Evolutionary conservation across 2,329 filamentous ascomycete genomes (phyloP).

Genomic region (Ophiostoma perfectum): DNA sequence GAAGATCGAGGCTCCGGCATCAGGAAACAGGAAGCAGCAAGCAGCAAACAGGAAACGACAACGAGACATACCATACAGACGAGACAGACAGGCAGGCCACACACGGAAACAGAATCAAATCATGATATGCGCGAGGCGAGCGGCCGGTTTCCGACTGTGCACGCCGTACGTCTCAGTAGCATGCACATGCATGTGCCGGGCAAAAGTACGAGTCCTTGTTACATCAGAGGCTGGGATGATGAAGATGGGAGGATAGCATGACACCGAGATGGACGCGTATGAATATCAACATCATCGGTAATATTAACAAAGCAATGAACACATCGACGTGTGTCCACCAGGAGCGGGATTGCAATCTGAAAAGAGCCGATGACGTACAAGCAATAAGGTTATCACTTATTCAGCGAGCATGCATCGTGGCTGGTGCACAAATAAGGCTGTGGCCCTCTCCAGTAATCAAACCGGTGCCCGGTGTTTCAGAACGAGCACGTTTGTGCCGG

Average conservation of each 20-base stretch:
- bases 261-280: too few species aligned
- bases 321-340: too few species aligned
- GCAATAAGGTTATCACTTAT: neutral
- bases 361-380: too few species aligned
- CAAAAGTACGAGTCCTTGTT: neutral
- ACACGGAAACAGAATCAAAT: neutral
- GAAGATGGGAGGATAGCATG: too few species aligned
- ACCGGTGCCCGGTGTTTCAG: slow-evolving; percentile 1
- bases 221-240: too few species aligned
- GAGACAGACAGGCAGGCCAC: neutral
- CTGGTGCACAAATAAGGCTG: neutral
- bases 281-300: too few species aligned
- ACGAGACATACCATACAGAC: neutral
- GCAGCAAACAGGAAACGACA: neutral
- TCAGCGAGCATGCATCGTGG: too few species aligned
- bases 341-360: too few species aligned
- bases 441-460: neutral
- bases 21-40: neutral
- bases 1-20: too few species aligned
- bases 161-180: neutral
- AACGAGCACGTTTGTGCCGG: neutral
- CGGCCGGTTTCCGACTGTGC: neutral
- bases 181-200: neutral
- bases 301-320: too few species aligned
- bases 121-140: slow-evolving; percentile 2